phyloP scores from a whole-genome alignment of 202 grass and related monocot genomes.

The Carex arenaria region DNA sequence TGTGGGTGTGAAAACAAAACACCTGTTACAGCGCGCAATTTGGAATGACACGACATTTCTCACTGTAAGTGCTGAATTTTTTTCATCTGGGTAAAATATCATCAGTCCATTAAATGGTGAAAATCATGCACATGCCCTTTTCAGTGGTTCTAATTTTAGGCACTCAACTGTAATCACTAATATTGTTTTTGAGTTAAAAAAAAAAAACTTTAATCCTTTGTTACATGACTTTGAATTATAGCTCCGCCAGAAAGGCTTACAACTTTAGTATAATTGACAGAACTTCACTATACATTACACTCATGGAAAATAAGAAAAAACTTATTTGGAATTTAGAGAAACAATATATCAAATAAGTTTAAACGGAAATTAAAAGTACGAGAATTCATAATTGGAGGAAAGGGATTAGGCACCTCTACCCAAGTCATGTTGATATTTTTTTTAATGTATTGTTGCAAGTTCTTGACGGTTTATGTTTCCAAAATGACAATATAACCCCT shows the following conservation, averaged over 20 bases:
- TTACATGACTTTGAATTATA: not conserved
- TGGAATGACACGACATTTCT: constrained; percentile 99
- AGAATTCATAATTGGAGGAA: not conserved
- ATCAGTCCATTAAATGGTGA: constrained; percentile 3
- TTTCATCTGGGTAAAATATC: not conserved
- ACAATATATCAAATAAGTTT: constrained; percentile 10
- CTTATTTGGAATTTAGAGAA: not conserved
- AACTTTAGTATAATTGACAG: not conserved
- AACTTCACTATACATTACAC: not conserved
- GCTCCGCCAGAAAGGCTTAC: not conserved
- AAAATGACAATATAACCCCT: not conserved
- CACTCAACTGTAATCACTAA: not conserved
- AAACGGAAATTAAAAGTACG: not conserved
- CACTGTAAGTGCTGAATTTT: constrained; percentile 57
- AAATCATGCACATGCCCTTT: constrained; percentile 27
- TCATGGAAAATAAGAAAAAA: not conserved
- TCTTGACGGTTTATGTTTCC: not conserved
- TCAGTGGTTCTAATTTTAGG: not conserved
- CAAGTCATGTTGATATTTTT: not conserved
- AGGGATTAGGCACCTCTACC: not conserved
- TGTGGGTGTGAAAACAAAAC: constrained; percentile 85
- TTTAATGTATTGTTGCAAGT: not conserved
- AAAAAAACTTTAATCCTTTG: not conserved
- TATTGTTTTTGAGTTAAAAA: not conserved
- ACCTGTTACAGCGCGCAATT: constrained; percentile 92